phyloP scores from a whole-genome alignment of 352 stramenopile species.

The Bremia lactucae region DNA sequence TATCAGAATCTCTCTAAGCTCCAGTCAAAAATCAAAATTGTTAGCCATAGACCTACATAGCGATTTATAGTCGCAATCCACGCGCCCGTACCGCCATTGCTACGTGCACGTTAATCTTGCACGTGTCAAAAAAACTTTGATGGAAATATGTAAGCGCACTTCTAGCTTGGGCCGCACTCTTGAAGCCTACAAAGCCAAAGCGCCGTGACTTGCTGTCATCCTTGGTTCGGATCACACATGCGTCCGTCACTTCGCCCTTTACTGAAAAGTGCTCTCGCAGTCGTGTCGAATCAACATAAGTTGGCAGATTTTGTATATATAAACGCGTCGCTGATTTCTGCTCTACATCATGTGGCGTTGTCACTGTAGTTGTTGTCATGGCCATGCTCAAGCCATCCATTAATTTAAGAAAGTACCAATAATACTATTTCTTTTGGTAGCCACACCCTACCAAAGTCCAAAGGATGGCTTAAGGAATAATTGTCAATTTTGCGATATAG shows the following conservation, averaged over 20 bases:
- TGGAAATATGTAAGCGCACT: conserved; percentile 61
- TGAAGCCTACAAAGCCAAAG: conserved; percentile 81
- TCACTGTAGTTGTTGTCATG: conserved; percentile 15
- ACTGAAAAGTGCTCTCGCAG: conserved; percentile 66
- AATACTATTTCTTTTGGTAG: no score
- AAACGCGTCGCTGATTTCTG: conserved; percentile 36
- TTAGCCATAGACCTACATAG: no score
- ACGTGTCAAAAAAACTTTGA: conserved; percentile 87
- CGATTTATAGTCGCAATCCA: no score
- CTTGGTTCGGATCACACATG: conserved; percentile 84
- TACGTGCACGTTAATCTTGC: conserved; percentile 72
- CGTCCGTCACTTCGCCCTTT: conserved; percentile 82
- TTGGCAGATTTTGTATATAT: conserved; percentile 75
- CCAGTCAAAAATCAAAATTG: conserved; percentile 5
- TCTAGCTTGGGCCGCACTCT: conserved; percentile 49
- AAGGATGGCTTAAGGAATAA: no score
- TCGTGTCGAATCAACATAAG: conserved; percentile 64
- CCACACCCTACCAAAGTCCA: no score
- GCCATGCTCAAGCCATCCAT: no score
- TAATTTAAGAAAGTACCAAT: no score
- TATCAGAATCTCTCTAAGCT: conserved; percentile 39
- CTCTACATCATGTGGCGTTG: conserved; percentile 2
- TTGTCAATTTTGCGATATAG: no score
- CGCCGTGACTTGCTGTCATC: conserved; percentile 74
- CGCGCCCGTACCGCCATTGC: conserved; percentile 41